Evolutionary conservation across 306 rosid genomes (phyloP).

Genomic region (Cicer judaicum): DNA sequence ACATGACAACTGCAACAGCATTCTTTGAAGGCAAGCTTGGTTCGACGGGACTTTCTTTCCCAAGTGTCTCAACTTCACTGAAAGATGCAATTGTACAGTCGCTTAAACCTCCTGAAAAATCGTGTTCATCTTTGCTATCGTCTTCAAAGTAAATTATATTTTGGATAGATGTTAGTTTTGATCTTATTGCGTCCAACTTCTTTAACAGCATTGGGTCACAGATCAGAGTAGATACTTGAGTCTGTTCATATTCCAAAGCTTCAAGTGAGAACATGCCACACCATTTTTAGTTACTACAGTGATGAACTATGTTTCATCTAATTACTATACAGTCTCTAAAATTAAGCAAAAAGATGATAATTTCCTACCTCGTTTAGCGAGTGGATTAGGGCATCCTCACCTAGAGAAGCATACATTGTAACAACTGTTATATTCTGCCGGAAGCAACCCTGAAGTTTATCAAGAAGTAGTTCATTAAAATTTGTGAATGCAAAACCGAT

Average conservation of each 20-base stretch:
- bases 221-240: constrained; percentile 77
- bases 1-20: constrained; percentile 79
- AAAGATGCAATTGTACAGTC: constrained; percentile 65
- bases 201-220: constrained; percentile 80
- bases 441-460: constrained; percentile 76
- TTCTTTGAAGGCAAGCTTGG: constrained; percentile 81
- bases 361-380: constrained; percentile 85
- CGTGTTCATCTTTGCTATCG: constrained; percentile 55
- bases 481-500: constrained; percentile 17
- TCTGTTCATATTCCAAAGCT: constrained; percentile 61
- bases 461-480: constrained; percentile 38
- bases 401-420: constrained; percentile 89
- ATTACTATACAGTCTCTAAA: constrained; percentile 9
- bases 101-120: constrained; percentile 51
- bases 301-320: constrained; percentile 34
- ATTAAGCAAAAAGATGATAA: constrained; percentile 35
- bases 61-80: constrained; percentile 80
- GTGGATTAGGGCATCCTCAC: constrained; percentile 90
- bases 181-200: constrained; percentile 68
- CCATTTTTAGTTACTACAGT: constrained; percentile 10
- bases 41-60: constrained; percentile 58
- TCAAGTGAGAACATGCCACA: constrained; percentile 46
- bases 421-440: constrained; percentile 81
- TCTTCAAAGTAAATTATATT: constrained; percentile 81
- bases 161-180: constrained; percentile 61